Evolutionary conservation across 306 rosid species (phyloP), one percentile per base, ranked within the genome.

Genomic region (Inga laurina): DNA sequence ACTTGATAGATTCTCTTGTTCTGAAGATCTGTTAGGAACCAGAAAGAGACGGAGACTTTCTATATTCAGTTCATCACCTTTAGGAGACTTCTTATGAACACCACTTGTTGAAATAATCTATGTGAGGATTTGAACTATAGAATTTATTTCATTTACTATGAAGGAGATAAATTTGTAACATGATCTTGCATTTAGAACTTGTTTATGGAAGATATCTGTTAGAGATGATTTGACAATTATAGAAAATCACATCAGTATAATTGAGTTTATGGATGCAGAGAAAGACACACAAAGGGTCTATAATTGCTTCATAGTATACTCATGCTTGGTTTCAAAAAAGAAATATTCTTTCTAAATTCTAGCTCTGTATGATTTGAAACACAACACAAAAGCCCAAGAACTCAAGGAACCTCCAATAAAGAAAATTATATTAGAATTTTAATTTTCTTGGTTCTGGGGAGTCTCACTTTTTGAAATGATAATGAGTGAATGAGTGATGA

Each of bases 1-100:
- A 16, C 85, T 93, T 18, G 85, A 85, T 74, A 90, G 90, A 75
- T 90, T 87, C 86, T 87, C 92, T 64, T 82, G 77, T 85, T 86
- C 95, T 69, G 80, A 87, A 37, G 95, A 90, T 32, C 77, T 88
- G 30, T 76, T 86, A 18, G 88, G 88, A 82, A 79, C 81, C 61
- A 80, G 86, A 24, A 90, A 91, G 84, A 88, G 88, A 44, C 78
- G 80, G 30, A 88, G 89, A 80, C 43, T 83, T 79, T 90, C 93
- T 48, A 82, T 89, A 76, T 85, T 90, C 67, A 81, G 91, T 77
- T 89, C 88, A 24, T 85, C 90, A 77, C 76, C 88, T 51, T 77
- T 81, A 0, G 91, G 74, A 80, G 89, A 86, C 80, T 59, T 86
- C 79, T 83, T 84, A 84, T 87, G 83, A 89, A 82, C 12, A 46